phyloP scores from a whole-genome alignment of 495 filamentous ascomycete species.

The Trypethelium eluteriae region DNA sequence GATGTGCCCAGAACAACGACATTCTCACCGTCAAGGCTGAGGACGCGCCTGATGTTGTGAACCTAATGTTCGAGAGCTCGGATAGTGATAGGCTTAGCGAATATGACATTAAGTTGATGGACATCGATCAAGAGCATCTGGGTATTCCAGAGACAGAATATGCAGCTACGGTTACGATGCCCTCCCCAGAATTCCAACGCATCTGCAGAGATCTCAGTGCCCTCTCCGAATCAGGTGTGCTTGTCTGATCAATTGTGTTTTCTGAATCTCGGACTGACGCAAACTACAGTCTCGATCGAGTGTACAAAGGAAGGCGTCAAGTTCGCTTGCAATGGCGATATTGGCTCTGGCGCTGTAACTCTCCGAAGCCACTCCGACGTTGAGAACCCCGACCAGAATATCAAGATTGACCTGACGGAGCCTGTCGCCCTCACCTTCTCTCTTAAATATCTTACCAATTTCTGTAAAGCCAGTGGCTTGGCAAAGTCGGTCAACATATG shows the following conservation, averaged over 20 bases:
- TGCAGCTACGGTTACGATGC: slow-evolving; percentile 83
- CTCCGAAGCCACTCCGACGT: slow-evolving; percentile 83
- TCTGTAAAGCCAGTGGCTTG: slow-evolving; percentile 92
- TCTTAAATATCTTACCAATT: slow-evolving; percentile 98
- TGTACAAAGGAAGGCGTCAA: slow-evolving; percentile 95
- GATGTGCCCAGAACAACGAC: slow-evolving; percentile 88
- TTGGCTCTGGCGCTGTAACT: slow-evolving; percentile 88
- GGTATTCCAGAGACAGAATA: slow-evolving; percentile 99
- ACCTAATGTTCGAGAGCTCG: slow-evolving; percentile 88
- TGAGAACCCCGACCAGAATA: slow-evolving; percentile 79
- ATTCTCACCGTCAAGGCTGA: slow-evolving; percentile 95
- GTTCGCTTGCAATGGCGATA: slow-evolving; percentile 90
- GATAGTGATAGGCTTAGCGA: slow-evolving; percentile 88
- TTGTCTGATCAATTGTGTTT: too few species aligned
- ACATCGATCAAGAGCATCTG: slow-evolving; percentile 98
- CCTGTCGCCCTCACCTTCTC: slow-evolving; percentile 95
- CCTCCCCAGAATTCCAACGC: slow-evolving; percentile 80
- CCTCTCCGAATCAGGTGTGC: slow-evolving; percentile 84
- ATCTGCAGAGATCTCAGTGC: slow-evolving; percentile 88
- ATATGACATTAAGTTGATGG: slow-evolving; percentile 99
- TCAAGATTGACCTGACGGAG: slow-evolving; percentile 84
- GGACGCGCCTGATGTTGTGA: slow-evolving; percentile 89
- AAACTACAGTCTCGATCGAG: slow-evolving; percentile 74
- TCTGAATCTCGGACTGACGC: neutral
- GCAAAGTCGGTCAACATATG: slow-evolving; percentile 78